Evolutionary conservation across 139 green algal species (phyloP).

Genomic region (Chlorokybus atmophyticus): DNA sequence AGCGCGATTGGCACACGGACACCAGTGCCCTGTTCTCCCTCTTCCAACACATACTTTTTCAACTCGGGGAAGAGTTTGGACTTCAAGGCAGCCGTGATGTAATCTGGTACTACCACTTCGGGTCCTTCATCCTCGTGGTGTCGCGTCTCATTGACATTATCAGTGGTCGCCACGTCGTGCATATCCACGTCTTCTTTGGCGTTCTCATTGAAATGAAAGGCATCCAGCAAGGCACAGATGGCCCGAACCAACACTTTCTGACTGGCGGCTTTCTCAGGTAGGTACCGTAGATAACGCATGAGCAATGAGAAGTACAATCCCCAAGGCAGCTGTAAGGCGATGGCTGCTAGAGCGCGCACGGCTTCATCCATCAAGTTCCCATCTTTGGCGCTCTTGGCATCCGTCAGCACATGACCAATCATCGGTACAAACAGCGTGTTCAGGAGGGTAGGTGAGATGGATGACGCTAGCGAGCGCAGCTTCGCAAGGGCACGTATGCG

Average conservation of each 20-base stretch:
- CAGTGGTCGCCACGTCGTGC: neutral
- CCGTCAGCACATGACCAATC: conserved; percentile 1
- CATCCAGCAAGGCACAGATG: conserved; percentile 13
- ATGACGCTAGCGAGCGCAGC: too few relatives aligned
- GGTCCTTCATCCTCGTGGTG: neutral
- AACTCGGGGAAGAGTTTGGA: conserved; percentile 3
- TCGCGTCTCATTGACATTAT: neutral
- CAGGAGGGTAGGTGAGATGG: neutral
- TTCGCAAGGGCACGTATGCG: conserved; percentile 13
- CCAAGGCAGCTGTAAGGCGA: conserved; percentile 8
- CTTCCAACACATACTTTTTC: conserved; percentile 9
- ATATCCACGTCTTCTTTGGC: neutral
- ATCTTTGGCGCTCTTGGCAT: conserved; percentile 11
- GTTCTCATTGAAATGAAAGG: conserved; percentile 10
- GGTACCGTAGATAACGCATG: conserved; percentile 1
- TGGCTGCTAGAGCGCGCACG: neutral
- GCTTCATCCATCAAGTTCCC: conserved; percentile 8
- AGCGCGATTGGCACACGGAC: conserved; percentile 5
- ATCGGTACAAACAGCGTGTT: conserved; percentile 5
- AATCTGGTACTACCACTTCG: neutral
- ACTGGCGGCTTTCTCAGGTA: neutral
- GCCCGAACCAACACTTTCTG: conserved; percentile 12
- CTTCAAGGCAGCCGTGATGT: conserved; percentile 1
- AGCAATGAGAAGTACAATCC: conserved; percentile 11
- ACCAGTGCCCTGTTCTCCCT: neutral